Conservation (phyloP, 2,329 filamentous ascomycete species). For the Alternaria postmessia region DNA sequence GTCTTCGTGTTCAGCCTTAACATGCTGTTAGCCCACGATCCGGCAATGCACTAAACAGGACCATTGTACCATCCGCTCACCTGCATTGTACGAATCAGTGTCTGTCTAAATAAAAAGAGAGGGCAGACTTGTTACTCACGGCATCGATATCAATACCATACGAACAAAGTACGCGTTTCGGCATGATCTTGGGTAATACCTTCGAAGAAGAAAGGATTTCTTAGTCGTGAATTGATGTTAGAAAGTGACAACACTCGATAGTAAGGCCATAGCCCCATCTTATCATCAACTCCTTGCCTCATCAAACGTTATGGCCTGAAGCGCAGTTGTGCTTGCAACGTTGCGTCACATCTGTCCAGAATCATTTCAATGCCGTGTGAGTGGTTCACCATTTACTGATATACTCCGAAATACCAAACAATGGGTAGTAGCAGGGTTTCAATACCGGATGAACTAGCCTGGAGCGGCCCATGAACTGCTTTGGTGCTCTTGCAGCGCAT, state of each 20-base stretch:
- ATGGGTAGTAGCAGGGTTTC: slow-evolving; percentile 1
- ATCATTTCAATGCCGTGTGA: background rate
- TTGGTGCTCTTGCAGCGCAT: background rate
- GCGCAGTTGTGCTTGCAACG: background rate
- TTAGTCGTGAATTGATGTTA: background rate
- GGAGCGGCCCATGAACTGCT: background rate
- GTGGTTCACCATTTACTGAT: background rate
- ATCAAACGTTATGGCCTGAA: background rate
- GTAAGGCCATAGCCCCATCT: background rate
- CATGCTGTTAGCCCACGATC: background rate
- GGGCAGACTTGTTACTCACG: slow-evolving; percentile 22
- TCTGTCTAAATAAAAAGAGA: background rate
- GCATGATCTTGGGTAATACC: slow-evolving; percentile 23
- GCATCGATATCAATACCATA: slow-evolving; percentile 56
- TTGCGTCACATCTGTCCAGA: background rate
- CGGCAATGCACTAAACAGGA: background rate
- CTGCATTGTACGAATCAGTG: background rate
- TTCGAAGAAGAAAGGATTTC: background rate
- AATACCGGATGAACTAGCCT: slow-evolving; percentile 1
- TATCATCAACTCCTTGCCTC: background rate
- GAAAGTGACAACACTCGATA: background rate
- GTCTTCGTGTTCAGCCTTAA: slow-evolving; percentile 53
- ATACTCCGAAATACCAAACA: background rate
- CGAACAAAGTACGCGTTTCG: slow-evolving; percentile 50
- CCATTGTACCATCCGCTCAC: slow-evolving; percentile 39